These are phyloP conservation scores for Hymenoscyphus linearis DNA, from an alignment of 2,329 filamentous ascomycete genomes.

Conservation along the genomic window DNA sequence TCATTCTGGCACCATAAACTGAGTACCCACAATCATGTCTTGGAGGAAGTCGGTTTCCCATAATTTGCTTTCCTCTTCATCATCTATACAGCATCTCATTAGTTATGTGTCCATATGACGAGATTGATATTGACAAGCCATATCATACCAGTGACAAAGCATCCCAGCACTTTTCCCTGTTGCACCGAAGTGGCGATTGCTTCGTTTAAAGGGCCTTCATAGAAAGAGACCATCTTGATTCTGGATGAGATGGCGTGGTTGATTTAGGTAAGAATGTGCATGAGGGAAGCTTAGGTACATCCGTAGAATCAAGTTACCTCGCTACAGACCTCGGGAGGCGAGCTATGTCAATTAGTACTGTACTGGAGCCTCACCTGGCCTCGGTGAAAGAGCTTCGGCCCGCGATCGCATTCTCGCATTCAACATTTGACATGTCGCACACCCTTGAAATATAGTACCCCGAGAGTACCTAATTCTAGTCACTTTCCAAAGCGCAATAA, in stretches of 20 bases:
- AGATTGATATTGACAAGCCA: background rate
- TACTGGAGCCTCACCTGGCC: background rate
- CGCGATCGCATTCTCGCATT: background rate
- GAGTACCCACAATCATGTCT: constrained; percentile 47
- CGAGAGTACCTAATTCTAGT: background rate
- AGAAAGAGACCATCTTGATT: background rate
- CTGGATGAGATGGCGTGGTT: background rate
- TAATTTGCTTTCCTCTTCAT: constrained; percentile 57
- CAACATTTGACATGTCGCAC: background rate
- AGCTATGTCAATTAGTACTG: no score
- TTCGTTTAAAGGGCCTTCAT: constrained; percentile 53
- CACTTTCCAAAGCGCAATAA: background rate
- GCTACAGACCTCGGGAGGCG: no score
- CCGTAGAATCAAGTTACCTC: no score
- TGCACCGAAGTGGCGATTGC: constrained; percentile 73
- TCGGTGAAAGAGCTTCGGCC: background rate
- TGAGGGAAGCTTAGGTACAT: no score
- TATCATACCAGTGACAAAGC: constrained; percentile 69
- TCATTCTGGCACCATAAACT: no score
- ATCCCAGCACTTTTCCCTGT: constrained; percentile 72
- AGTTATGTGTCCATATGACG: background rate
- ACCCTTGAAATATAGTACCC: no score
- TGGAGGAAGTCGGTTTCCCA: constrained; percentile 70
- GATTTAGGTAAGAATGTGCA: background rate
- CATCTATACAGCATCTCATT: constrained; percentile 46